Evolutionary conservation across 2,329 filamentous ascomycete species (phyloP).

Genomic region (Cercospora beticola): DNA sequence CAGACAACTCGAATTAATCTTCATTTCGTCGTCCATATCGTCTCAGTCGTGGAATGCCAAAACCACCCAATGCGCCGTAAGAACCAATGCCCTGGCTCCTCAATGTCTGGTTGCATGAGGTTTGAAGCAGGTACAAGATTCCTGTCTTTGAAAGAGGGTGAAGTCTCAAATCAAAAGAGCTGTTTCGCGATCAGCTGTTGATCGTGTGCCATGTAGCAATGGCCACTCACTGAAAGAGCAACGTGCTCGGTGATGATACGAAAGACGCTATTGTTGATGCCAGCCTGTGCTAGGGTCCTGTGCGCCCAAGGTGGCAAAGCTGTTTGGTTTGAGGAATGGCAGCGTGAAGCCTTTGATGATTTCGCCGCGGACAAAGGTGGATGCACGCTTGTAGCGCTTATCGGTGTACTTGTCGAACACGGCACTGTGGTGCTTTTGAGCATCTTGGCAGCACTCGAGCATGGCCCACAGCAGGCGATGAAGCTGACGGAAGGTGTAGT

Average conservation of each 20-base stretch:
- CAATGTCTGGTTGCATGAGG: slow-evolving; percentile 15
- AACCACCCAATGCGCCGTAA: slow-evolving; percentile 20
- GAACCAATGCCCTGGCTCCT: slow-evolving; percentile 23
- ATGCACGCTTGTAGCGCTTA: slow-evolving; percentile 81
- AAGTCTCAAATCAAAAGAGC: slow-evolving; percentile 20
- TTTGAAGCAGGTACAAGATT: slow-evolving; percentile 18
- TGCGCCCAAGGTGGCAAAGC: slow-evolving; percentile 20
- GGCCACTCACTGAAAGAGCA: slow-evolving; percentile 12
- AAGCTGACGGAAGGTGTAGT: slow-evolving; percentile 85
- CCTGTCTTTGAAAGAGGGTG: slow-evolving; percentile 21
- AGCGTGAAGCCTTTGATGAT: slow-evolving; percentile 62
- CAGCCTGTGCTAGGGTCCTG: slow-evolving; percentile 23
- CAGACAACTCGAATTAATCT: slow-evolving; percentile 24
- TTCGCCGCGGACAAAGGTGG: slow-evolving; percentile 74
- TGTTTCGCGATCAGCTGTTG: slow-evolving; percentile 5
- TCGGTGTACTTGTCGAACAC: slow-evolving; percentile 92
- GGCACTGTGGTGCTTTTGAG: slow-evolving; percentile 76
- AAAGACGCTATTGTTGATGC: slow-evolving; percentile 17
- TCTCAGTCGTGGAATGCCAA: slow-evolving; percentile 26
- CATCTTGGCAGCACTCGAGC: slow-evolving; percentile 81
- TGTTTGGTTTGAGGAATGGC: slow-evolving; percentile 33
- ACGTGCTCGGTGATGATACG: slow-evolving; percentile 1
- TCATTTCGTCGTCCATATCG: slow-evolving; percentile 30
- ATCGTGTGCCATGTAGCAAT: not conserved
- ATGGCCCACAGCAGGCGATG: slow-evolving; percentile 74